A percentile compares a stretch with the other conserved stretches of the same genome.
Evolutionary conservation across 129 eudicot genomes (phyloP).

Genomic region (Chrysanthemum lavandulifolium): DNA sequence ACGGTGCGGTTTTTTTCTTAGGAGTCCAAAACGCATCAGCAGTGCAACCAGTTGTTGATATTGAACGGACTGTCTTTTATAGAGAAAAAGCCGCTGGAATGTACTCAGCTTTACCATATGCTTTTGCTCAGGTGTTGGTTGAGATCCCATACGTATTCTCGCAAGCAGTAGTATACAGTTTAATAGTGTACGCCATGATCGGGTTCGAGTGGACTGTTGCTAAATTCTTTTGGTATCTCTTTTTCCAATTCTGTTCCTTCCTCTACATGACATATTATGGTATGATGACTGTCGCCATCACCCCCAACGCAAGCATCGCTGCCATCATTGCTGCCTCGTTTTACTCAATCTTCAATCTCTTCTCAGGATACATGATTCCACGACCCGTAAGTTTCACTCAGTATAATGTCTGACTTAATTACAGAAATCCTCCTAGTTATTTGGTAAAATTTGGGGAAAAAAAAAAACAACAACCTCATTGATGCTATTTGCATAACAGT

Average conservation of each 20-base stretch:
- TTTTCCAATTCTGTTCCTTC: conserved; percentile 43
- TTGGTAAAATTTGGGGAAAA: too few species aligned
- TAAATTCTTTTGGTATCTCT: conserved; percentile 43
- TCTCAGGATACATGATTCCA: conserved; percentile 49
- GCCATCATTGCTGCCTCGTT: conserved; percentile 46
- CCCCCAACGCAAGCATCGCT: conserved; percentile 48
- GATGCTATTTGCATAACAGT: background rate
- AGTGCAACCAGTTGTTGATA: conserved; percentile 32
- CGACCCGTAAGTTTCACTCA: conserved; percentile 40
- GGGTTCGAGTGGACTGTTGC: conserved; percentile 49
- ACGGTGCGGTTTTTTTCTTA: conserved; percentile 39
- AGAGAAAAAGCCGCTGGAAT: conserved; percentile 58
- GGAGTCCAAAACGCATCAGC: conserved; percentile 46
- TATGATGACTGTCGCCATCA: conserved; percentile 50
- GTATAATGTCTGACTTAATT: background rate
- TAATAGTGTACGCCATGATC: conserved; percentile 50
- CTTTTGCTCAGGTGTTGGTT: conserved; percentile 49
- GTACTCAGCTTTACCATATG: conserved; percentile 56
- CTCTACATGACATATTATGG: conserved; percentile 52
- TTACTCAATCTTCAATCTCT: conserved; percentile 41
- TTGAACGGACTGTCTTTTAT: conserved; percentile 39
- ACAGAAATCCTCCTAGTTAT: too few species aligned
- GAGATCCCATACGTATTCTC: conserved; percentile 37
- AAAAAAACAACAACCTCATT: background rate
- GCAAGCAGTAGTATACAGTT: conserved; percentile 33